Evolutionary conservation across 169 alveolate species (phyloP).

Genomic region (Plasmodium coatneyi): DNA sequence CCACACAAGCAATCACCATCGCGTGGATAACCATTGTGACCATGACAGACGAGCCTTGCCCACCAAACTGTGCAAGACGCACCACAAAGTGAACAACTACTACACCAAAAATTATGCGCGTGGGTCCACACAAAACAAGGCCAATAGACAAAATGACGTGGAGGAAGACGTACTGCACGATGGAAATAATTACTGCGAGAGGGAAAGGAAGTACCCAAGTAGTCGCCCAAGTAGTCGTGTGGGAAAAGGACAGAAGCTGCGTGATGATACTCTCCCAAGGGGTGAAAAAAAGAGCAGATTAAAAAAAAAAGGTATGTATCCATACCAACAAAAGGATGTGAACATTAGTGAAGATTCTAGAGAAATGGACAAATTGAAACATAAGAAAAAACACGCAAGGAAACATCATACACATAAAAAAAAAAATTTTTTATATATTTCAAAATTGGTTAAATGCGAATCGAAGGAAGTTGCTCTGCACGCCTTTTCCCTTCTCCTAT

Average conservation of each 20-base stretch:
- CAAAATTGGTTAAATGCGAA: slow-evolving; percentile 76
- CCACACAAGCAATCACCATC: neutral
- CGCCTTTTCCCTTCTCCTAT: slow-evolving; percentile 66
- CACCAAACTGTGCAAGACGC: neutral
- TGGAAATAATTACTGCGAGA: neutral
- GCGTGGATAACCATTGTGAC: neutral
- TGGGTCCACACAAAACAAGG: neutral
- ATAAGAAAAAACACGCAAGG: neutral
- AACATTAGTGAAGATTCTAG: neutral
- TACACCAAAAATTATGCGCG: neutral
- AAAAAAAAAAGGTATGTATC: neutral
- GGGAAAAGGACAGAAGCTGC: neutral
- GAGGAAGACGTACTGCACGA: neutral
- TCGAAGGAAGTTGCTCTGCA: slow-evolving; percentile 74
- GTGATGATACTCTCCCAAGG: neutral
- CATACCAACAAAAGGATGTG: neutral
- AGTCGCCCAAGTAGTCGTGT: neutral
- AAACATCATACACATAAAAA: slow-evolving; percentile 19
- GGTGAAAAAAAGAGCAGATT: neutral
- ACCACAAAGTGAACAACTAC: neutral
- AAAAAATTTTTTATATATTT: slow-evolving; percentile 67
- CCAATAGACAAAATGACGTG: neutral
- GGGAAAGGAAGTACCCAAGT: neutral
- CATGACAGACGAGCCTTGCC: neutral
- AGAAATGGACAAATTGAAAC: neutral